These are phyloP conservation scores for Pleurotus citrinopileatus DNA, from an alignment of 768 basidiomycete genomes.

Conservation along the genomic window DNA sequence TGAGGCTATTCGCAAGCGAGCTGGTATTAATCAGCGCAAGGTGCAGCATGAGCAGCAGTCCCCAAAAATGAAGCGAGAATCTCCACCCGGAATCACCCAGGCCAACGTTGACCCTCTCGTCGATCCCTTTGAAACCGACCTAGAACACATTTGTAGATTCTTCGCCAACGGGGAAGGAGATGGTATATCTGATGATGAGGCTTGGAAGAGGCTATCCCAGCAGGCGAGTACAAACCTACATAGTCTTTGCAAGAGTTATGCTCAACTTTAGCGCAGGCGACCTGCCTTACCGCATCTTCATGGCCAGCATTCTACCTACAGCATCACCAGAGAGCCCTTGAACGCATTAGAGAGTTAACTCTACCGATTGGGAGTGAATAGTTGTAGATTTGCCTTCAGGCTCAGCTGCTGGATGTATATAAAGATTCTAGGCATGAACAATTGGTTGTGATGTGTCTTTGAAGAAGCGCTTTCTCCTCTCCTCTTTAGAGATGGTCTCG, in stretches of 20 bases:
- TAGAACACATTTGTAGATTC: conserved; percentile 51
- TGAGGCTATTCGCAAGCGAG: conserved; percentile 46
- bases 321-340: conserved; percentile 1
- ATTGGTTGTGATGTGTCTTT: conserved; percentile 56
- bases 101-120: not conserved
- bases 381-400: not conserved
- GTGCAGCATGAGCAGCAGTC: conserved; percentile 16
- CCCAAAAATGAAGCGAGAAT: conserved; percentile 12
- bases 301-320: conserved; percentile 11
- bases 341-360: conserved; percentile 1
- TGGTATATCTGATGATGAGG: conserved; percentile 40
- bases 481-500: conserved; percentile 48
- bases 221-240: conserved; percentile 21
- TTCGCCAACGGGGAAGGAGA: conserved; percentile 47
- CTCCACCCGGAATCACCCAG: conserved; percentile 8
- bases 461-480: conserved; percentile 79
- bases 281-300: conserved; percentile 10
- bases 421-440: conserved; percentile 21
- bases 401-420: not conserved
- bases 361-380: not conserved
- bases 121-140: conserved; percentile 26
- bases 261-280: conserved; percentile 9
- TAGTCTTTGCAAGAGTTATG: not conserved
- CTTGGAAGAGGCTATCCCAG: conserved; percentile 53
- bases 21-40: conserved; percentile 51